Conservation (phyloP, 2,329 filamentous ascomycete genomes). For the Fusarium ramigenum region DNA sequence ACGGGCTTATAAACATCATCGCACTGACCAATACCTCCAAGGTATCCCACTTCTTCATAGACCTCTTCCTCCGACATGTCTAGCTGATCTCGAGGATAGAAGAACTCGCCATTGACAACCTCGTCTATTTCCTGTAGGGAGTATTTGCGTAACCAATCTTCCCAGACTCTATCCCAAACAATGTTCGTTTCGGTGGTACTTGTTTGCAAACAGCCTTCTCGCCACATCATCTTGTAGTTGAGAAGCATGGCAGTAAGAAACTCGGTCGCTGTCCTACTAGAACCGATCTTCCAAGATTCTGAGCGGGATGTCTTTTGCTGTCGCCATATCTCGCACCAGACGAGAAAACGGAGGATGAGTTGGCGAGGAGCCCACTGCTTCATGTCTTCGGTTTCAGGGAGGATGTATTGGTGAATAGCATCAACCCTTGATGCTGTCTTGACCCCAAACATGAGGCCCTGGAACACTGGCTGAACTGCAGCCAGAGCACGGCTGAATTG, state of each 20-base stretch:
- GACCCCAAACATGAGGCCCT: constrained; percentile 30
- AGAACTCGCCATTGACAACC: constrained; percentile 2
- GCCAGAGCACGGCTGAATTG: constrained; percentile 14
- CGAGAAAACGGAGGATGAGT: constrained; percentile 38
- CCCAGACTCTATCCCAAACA: constrained; percentile 42
- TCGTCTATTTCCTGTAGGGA: constrained; percentile 10
- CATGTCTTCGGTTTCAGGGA: neutral
- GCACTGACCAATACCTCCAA: constrained; percentile 39
- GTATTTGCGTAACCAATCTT: constrained; percentile 43
- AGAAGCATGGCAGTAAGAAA: constrained; percentile 40
- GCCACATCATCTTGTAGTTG: constrained; percentile 36
- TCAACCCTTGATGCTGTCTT: constrained; percentile 2
- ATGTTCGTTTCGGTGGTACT: neutral
- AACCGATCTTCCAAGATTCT: constrained; percentile 33
- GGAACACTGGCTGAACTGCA: constrained; percentile 13
- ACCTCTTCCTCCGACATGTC: constrained; percentile 34
- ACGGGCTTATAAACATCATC: constrained; percentile 14
- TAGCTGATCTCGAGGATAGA: constrained; percentile 28
- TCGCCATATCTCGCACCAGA: constrained; percentile 41
- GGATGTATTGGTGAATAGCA: constrained; percentile 23
- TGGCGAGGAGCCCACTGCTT: constrained; percentile 17
- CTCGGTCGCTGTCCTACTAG: constrained; percentile 18
- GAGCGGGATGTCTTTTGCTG: constrained; percentile 31
- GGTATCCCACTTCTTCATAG: constrained; percentile 39
- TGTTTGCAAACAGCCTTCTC: constrained; percentile 24